These are phyloP conservation scores for Graphilbum sp. DNA, from an alignment of 2,329 filamentous ascomycete genomes.

Conservation along the genomic window DNA sequence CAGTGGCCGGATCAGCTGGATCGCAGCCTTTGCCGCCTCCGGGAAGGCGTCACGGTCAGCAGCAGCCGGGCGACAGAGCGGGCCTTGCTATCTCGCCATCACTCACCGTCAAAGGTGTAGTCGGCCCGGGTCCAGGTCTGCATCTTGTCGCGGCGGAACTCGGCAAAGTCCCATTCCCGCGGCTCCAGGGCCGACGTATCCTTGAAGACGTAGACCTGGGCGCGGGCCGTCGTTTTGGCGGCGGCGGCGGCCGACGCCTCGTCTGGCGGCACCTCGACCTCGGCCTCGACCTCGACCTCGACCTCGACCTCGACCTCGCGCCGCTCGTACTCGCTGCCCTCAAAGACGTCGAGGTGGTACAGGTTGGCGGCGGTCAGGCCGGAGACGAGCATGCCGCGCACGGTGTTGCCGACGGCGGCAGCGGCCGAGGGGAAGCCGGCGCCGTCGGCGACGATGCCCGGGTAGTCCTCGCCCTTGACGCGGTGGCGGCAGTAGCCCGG, in stretches of 20 bases:
- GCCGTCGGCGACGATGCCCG: slow-evolving; percentile 48
- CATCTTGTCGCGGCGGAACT: slow-evolving; percentile 64
- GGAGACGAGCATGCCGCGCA: slow-evolving; percentile 55
- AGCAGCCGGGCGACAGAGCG: too few relatives aligned
- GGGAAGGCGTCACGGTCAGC: too few relatives aligned
- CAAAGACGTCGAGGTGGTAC: slow-evolving; percentile 61
- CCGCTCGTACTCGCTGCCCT: slow-evolving; percentile 58
- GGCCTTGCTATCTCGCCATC: neutral
- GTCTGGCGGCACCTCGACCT: too few relatives aligned
- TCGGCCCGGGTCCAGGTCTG: slow-evolving; percentile 34
- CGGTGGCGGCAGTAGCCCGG: slow-evolving; percentile 54
- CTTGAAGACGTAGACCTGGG: slow-evolving; percentile 51
- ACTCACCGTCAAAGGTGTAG: slow-evolving; percentile 26
- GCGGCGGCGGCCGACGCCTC: neutral
- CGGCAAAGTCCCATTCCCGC: slow-evolving; percentile 74
- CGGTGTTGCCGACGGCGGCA: slow-evolving; percentile 47
- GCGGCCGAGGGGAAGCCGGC: slow-evolving; percentile 5
- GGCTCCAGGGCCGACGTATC: slow-evolving; percentile 40
- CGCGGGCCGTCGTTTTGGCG: slow-evolving; percentile 19
- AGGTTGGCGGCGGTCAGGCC: slow-evolving; percentile 69
- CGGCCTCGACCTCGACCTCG: too few relatives aligned
- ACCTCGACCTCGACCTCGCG: slow-evolving; percentile 36
- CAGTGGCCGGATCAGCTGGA: neutral
- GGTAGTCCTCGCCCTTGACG: slow-evolving; percentile 60
- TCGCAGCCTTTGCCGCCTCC: neutral